phyloP scores from a whole-genome alignment of 306 rosid species.

The Ormosia emarginata region DNA sequence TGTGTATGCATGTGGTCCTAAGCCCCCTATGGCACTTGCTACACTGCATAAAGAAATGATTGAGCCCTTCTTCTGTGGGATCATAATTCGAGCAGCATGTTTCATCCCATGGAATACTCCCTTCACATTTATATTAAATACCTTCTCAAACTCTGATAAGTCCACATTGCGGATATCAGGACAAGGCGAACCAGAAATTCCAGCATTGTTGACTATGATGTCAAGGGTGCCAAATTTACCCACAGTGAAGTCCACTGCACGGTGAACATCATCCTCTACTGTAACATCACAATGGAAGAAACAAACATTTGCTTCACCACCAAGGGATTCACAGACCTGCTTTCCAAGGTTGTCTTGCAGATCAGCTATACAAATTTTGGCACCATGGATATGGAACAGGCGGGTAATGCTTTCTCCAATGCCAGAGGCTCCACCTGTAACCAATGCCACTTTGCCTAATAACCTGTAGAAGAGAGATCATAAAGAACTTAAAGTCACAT shows the following conservation, averaged over 20 bases:
- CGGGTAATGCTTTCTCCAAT: constrained; percentile 83
- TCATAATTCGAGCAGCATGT: constrained; percentile 68
- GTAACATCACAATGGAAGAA: constrained; percentile 68
- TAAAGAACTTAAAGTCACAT: background rate
- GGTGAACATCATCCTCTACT: constrained; percentile 52
- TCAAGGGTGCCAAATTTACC: constrained; percentile 69
- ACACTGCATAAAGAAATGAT: constrained; percentile 68
- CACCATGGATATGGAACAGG: constrained; percentile 69
- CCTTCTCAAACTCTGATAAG: constrained; percentile 66
- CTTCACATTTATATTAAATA: constrained; percentile 65
- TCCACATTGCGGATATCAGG: constrained; percentile 62
- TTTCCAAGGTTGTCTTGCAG: constrained; percentile 66
- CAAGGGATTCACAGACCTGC: constrained; percentile 48
- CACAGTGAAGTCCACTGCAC: constrained; percentile 54
- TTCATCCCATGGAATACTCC: constrained; percentile 89
- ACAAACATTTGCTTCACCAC: constrained; percentile 27
- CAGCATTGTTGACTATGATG: constrained; percentile 86
- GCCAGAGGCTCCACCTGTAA: constrained; percentile 89
- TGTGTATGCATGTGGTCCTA: constrained; percentile 72
- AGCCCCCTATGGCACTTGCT: constrained; percentile 41
- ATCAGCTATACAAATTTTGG: constrained; percentile 77
- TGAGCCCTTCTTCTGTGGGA: constrained; percentile 70
- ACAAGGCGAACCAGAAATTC: constrained; percentile 66
- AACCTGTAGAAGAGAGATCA: constrained; percentile 41
- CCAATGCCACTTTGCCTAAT: constrained; percentile 80